Evolutionary conservation across 345 rosid species (phyloP), one percentile per base, ranked within the genome.

Genomic region (Gossypium herbaceum): DNA sequence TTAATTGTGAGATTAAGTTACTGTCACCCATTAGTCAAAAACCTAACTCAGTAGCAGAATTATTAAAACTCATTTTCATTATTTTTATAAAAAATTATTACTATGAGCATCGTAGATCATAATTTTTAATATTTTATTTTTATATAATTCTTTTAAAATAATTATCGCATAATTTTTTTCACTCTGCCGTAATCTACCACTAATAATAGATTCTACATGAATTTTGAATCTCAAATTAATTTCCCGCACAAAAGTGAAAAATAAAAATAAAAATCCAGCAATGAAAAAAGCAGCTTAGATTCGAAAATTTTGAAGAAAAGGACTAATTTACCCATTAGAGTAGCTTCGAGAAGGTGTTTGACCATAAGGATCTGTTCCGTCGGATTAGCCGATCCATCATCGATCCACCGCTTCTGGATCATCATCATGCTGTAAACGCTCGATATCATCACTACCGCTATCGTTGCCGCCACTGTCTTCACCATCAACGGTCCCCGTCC

Each of bases 321-420:
- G 55, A 67, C 52, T 41, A 22, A 71, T 73, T 57, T 86, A 94
- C 98, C 97, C 91, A 94, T 86, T 50, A 94, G 91, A 89, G 99
- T 90, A 68, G 92, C 85, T 79, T 95, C 97, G 16, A 93, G 96
- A 71, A 91, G 86, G 78, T 88, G 91, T 48, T 68, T 84, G 12
- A 92, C 84, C 91, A 93, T 84, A 73, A 95, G 87, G 44, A 91
- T 92, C 88, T 93, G 94, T 76, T 95, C 99, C 25, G 98, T 91
- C 3, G 99, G 94, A 71, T 84, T 89, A 80, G 80, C 20, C 20
- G 78, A 73, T 43, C 87, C 91, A 0, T 85, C 97, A 66, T 87
- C 96, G 81, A 80, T 76, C 79, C 87, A 77, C 0, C 89, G 93
- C 61, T 82, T 84, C 87, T 85, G 88, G 90, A 95, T 93, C 84